Base-by-base conservation (phyloP, 2,329 filamentous ascomycete genomes). In the Graphilbum sp. region DNA sequence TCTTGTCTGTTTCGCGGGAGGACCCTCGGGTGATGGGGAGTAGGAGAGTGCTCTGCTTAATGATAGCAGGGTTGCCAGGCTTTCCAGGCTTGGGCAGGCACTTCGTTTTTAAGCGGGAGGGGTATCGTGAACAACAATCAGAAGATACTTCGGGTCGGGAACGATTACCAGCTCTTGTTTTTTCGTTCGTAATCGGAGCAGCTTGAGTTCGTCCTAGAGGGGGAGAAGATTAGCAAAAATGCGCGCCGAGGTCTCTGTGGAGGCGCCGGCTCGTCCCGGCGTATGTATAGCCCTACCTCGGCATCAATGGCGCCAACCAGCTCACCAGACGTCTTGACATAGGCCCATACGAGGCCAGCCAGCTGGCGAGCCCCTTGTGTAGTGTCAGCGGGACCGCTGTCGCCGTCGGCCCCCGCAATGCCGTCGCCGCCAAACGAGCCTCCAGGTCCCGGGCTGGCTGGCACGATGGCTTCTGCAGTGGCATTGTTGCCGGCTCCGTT, bases 161-260 rank as follows among this genome's bases (percentile, higher is more conserved):
- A 88, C 79, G 50, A 90, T 83, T 42, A 90, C 79, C 44, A 90
- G 61, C 56, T 92, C 84, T 49, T 86, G 80, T 56, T 82, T 86
- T 62, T 77, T 85, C n/a, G 82, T 88, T 46, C 84, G 70, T 46
- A 92, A 54, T 45, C 82, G 68, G 37, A 90, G 57, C 35, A 90
- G 62, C 58, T 78, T 85, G 45, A 87, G 58, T 52, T 87, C 82
- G 50, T 90, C 83, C 67, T 79, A 34, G 23, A 18, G 11, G 18
- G 13, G 16, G 3, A 15, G 32, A 24, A 34, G 18, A 32, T 32
- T 39, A 41, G 41, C 36, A 27, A 24, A 11, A 24, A 11, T 24
- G 21, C n/a, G n/a, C 8, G 12, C 23, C 23, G 23, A 12, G 23
- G 23, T 7, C 7, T 25, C 12, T 25, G 12, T 25, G 23, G 23